Percentiles rank a stretch among this genome's conserved stretches.
Conservation (phyloP, 192 early-diverging fungal genomes). For the Coemansia sp. region DNA sequence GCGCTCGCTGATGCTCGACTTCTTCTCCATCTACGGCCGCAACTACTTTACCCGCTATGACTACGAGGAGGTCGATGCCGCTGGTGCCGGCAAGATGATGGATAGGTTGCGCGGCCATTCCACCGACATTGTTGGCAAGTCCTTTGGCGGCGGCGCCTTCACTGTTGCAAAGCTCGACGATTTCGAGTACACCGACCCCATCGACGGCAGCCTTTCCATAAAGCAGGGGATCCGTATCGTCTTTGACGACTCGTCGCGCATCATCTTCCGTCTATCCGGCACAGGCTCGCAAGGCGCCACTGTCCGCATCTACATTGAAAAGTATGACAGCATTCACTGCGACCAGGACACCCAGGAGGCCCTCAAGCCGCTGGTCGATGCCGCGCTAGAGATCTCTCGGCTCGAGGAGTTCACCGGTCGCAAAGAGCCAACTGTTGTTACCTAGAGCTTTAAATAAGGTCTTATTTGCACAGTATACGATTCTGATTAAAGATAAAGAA, state of each 20-base stretch:
- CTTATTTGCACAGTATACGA: background rate
- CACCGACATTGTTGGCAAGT: constrained; percentile 60
- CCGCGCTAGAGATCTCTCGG: constrained; percentile 73
- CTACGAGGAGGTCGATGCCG: constrained; percentile 92
- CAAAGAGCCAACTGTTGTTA: constrained; percentile 87
- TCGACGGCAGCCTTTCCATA: constrained; percentile 80
- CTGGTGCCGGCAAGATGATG: constrained; percentile 77
- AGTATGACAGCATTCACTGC: constrained; percentile 63
- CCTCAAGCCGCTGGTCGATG: constrained; percentile 83
- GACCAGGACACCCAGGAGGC: constrained; percentile 76
- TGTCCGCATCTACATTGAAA: constrained; percentile 93
- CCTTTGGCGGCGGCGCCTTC: constrained; percentile 56
- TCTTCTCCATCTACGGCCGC: constrained; percentile 85
- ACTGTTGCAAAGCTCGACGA: constrained; percentile 71
- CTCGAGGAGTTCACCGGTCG: constrained; percentile 84
- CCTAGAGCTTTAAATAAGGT: constrained; percentile 55
- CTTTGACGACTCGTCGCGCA: constrained; percentile 89
- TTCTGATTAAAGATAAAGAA: no score
- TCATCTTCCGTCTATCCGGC: constrained; percentile 89
- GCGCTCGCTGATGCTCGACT: constrained; percentile 76
- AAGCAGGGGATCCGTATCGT: constrained; percentile 90
- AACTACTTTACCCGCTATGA: constrained; percentile 98
- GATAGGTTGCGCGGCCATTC: constrained; percentile 62
- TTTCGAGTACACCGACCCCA: constrained; percentile 93
- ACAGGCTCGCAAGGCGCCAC: constrained; percentile 97